Evolutionary conservation across 2,329 filamentous ascomycete genomes (phyloP).

Genomic region (Orbilia quercus): DNA sequence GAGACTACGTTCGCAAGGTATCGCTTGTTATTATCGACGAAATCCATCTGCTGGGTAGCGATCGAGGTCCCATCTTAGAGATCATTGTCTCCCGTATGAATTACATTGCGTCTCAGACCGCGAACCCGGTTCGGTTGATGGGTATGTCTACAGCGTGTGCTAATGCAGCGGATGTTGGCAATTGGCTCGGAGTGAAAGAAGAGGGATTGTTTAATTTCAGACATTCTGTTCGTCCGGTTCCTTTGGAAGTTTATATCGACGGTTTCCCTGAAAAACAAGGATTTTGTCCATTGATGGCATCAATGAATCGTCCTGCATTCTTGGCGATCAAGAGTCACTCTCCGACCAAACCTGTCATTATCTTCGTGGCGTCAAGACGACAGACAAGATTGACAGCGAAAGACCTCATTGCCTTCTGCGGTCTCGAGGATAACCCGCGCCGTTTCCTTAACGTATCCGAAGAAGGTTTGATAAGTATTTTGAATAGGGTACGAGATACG

Average conservation of each 20-base stretch:
- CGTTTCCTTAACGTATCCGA: conserved; percentile 94
- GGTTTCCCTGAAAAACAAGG: conserved; percentile 94
- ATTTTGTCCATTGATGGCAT: conserved; percentile 98
- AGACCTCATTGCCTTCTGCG: conserved; percentile 95
- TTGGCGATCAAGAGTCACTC: conserved; percentile 96
- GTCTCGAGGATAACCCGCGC: conserved; percentile 97
- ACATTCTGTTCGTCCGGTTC: conserved; percentile 95
- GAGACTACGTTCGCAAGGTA: conserved; percentile 94
- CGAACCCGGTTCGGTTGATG: conserved; percentile 85
- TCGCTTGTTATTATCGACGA: conserved; percentile 98
- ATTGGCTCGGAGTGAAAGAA: conserved; percentile 97
- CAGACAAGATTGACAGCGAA: conserved; percentile 95
- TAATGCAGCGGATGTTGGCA: conserved; percentile 91
- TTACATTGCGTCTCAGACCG: conserved; percentile 94
- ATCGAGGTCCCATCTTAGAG: conserved; percentile 90
- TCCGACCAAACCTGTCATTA: conserved; percentile 95
- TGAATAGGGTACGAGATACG: conserved; percentile 91
- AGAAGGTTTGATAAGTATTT: conserved; percentile 87
- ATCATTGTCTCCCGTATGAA: conserved; percentile 97
- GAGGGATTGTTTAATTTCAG: conserved; percentile 87
- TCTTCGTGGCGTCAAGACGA: conserved; percentile 93
- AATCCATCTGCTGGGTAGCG: conserved; percentile 95
- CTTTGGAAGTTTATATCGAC: conserved; percentile 95
- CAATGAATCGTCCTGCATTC: conserved; percentile 98
- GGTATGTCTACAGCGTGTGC: conserved; percentile 99